phyloP scores from a whole-genome alignment of 306 rosid species.

The Vigna radiata region DNA sequence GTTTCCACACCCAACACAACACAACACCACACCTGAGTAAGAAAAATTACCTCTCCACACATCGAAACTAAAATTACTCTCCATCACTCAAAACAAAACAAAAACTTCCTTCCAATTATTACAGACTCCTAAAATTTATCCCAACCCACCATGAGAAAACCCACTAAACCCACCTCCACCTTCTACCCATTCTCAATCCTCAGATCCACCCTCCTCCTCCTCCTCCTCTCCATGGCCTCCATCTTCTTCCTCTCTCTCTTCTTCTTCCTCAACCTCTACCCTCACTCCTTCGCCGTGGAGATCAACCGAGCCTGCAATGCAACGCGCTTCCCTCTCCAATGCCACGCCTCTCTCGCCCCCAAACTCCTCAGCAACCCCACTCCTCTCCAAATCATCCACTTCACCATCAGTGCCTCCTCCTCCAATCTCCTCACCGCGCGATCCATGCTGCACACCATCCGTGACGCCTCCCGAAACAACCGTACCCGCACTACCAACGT shows the following conservation, averaged over 20 bases:
- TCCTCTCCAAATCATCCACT: slow-evolving; percentile 51
- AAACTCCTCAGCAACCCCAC: slow-evolving; percentile 43
- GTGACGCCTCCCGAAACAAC: slow-evolving; percentile 42
- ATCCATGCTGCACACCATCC: slow-evolving; percentile 56
- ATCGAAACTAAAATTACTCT: neutral
- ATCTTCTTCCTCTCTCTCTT: slow-evolving; percentile 50
- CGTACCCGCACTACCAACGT: slow-evolving; percentile 56
- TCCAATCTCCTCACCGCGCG: slow-evolving; percentile 56
- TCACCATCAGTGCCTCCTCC: slow-evolving; percentile 55
- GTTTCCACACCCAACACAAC: no score
- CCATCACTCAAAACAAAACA: neutral
- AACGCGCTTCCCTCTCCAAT: slow-evolving; percentile 75
- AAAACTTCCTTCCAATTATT: neutral
- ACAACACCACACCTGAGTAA: no score
- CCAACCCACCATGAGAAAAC: slow-evolving; percentile 30
- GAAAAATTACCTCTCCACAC: no score
- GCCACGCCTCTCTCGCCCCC: slow-evolving; percentile 51
- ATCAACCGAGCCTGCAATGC: slow-evolving; percentile 69
- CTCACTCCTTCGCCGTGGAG: slow-evolving; percentile 23
- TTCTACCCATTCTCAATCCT: slow-evolving; percentile 21
- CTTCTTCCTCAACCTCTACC: slow-evolving; percentile 12
- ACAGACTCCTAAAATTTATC: slow-evolving; percentile 32
- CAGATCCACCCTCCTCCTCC: slow-evolving; percentile 46
- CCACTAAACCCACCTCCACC: neutral
- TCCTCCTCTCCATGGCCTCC: slow-evolving; percentile 69